Evolutionary conservation across 345 rosid species (phyloP), one percentile per base, ranked within the genome.

Genomic region (Linum lewisii): DNA sequence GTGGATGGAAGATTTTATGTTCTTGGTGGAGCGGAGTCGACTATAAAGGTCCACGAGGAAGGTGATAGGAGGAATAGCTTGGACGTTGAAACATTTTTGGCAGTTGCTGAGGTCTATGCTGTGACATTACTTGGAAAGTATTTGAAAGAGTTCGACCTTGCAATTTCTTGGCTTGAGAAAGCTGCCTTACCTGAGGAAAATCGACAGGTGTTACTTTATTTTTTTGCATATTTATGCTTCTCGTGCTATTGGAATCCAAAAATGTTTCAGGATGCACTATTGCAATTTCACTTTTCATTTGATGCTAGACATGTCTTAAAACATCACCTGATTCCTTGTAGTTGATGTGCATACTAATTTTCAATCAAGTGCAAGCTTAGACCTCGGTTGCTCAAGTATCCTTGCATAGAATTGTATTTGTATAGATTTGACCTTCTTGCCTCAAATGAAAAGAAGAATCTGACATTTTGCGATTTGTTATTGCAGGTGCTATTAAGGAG

Each of bases 121-220:
- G 67, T 80, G 58, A 82, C 81, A 61, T 68, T 86, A 60, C 85
- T 92, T 42, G 90, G 81, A 22, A 79, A 66, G 50, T 63, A 62
- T 61, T 71, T 79, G 61, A 73, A 72, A 21, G 82, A 88, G 64
- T 32, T 81, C 60, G 77, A 77, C 51, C 58, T 38, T 72, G 95
- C 96, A 63, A 69, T 88, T 66, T 69, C 88, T 55, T 88, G 98
- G 98, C 79, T 82, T 50, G 93, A 88, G 80, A 74, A 82, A 63
- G 86, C 95, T 75, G 69, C 78, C 26, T 58, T 92, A 67, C 93
- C 95, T 8, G 93, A 84, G 68, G 92, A 83, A 67, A 79, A 66
- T 63, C 79, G 78, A 66, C 89, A 81, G 89, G 98, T 92, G 77
- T 5, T 36, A 25, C 25, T 24, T 49, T 38, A 16, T 14, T 19